These are phyloP conservation scores for Saturnispora diversa DNA, from an alignment of 805 yeast genomes.

Conservation along the genomic window DNA sequence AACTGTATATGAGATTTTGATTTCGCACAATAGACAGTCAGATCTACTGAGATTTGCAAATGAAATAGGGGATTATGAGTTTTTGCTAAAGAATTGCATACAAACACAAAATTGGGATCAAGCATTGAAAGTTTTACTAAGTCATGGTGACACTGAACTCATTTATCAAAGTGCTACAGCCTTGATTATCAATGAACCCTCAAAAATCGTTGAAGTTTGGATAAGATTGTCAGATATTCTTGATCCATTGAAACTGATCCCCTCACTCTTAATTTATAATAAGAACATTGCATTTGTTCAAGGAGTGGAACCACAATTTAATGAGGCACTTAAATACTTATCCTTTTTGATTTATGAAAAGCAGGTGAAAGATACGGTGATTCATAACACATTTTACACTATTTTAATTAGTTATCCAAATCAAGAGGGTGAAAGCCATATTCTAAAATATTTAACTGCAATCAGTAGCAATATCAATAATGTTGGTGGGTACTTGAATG, in stretches of 20 bases:
- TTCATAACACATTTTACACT: conserved; percentile 67
- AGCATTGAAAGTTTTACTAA: conserved; percentile 52
- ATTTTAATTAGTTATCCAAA: conserved; percentile 47
- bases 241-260: conserved; percentile 58
- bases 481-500: conserved; percentile 11
- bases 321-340: conserved; percentile 62
- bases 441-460: conserved; percentile 42
- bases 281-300: conserved; percentile 32
- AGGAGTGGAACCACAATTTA: conserved; percentile 37
- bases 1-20: conserved; percentile 65
- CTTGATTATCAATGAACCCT: conserved; percentile 59
- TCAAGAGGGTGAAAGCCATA: conserved; percentile 36
- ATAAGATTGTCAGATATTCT: conserved; percentile 43
- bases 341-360: conserved; percentile 43
- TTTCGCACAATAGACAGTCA: conserved; percentile 54
- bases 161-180: conserved; percentile 65
- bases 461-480: conserved; percentile 14
- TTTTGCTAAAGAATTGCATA: conserved; percentile 62
- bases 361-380: conserved; percentile 35
- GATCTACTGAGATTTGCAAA: conserved; percentile 64
- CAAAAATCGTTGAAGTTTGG: conserved; percentile 72
- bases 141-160: conserved; percentile 37
- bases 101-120: conserved; percentile 65
- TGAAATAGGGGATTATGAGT: conserved; percentile 57
- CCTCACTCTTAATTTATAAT: conserved; percentile 67